phyloP scores from a whole-genome alignment of 2,329 filamentous ascomycete species.

The Cercospora sojina region DNA sequence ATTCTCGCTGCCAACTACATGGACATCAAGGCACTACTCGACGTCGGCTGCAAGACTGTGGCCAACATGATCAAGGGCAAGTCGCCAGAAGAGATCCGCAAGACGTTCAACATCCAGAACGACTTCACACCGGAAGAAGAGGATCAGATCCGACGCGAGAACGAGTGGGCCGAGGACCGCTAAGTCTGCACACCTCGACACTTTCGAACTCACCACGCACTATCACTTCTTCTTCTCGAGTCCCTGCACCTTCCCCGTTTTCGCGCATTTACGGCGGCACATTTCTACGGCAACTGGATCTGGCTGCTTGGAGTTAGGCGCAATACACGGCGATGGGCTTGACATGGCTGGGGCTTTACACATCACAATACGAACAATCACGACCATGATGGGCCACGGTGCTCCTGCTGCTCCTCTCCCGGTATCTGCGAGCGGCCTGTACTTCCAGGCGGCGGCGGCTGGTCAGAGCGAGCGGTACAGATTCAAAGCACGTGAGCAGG shows the following conservation, averaged over 20 bases:
- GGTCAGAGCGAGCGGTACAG: not conserved
- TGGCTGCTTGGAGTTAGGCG: conserved; percentile 21
- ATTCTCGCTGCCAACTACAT: conserved; percentile 98
- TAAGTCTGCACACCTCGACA: conserved; percentile 23
- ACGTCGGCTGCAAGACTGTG: conserved; percentile 98
- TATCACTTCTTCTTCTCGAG: not conserved
- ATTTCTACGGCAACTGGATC: conserved; percentile 16
- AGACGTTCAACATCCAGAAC: conserved; percentile 99
- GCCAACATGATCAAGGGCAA: conserved; percentile 99
- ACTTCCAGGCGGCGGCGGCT: conserved; percentile 6
- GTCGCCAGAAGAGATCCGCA: conserved; percentile 97
- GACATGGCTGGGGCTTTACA: not conserved
- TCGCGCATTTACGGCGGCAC: conserved; percentile 15
- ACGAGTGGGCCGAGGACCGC: conserved; percentile 51
- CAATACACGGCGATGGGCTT: not conserved
- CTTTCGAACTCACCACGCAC: not conserved
- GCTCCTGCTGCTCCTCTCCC: conserved; percentile 9
- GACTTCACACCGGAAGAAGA: conserved; percentile 99
- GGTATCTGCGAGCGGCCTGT: conserved; percentile 9
- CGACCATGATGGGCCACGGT: not conserved
- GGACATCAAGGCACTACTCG: conserved; percentile 96
- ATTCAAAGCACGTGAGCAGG: not conserved
- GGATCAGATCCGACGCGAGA: conserved; percentile 73
- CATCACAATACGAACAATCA: not conserved
- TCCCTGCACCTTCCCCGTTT: not conserved